Conservation (phyloP, 805 yeast species). For the Candida fluviatilis region DNA sequence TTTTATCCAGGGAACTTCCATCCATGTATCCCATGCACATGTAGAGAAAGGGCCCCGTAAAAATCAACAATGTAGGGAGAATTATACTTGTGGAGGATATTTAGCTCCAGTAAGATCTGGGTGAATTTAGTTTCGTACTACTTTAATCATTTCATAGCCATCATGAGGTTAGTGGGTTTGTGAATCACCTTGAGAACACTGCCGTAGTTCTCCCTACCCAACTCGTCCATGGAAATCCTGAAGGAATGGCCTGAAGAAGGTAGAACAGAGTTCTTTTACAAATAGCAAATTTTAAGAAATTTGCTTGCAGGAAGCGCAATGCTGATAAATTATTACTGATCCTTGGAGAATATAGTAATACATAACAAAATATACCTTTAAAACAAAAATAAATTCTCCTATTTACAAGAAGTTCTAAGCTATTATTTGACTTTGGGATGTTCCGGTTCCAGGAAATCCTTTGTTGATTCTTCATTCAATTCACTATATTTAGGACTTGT, state of each 20-base stretch:
- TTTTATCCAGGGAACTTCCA: slow-evolving; percentile 88
- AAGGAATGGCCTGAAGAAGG: slow-evolving; percentile 85
- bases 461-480: too few relatives aligned
- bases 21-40: slow-evolving; percentile 99
- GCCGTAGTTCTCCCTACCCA: slow-evolving; percentile 96
- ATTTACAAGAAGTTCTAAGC: too few relatives aligned
- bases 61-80: slow-evolving; percentile 92
- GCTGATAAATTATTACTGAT: too few relatives aligned
- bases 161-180: slow-evolving; percentile 82
- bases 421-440: too few relatives aligned
- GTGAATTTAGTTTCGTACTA: slow-evolving; percentile 90
- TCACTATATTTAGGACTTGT: too few relatives aligned
- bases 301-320: too few relatives aligned
- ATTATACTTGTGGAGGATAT: slow-evolving; percentile 85
- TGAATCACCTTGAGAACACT: slow-evolving; percentile 91
- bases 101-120: slow-evolving; percentile 94
- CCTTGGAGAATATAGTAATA: too few relatives aligned
- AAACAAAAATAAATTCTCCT: too few relatives aligned
- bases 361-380: too few relatives aligned
- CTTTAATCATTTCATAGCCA: slow-evolving; percentile 96
- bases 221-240: slow-evolving; percentile 79
- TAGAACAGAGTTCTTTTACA: too few relatives aligned
- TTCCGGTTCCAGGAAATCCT: too few relatives aligned
- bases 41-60: slow-evolving; percentile 95
- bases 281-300: too few relatives aligned